Evolutionary conservation across 2,329 filamentous ascomycete species (phyloP).

Genomic region (Claviceps fusiformis): DNA sequence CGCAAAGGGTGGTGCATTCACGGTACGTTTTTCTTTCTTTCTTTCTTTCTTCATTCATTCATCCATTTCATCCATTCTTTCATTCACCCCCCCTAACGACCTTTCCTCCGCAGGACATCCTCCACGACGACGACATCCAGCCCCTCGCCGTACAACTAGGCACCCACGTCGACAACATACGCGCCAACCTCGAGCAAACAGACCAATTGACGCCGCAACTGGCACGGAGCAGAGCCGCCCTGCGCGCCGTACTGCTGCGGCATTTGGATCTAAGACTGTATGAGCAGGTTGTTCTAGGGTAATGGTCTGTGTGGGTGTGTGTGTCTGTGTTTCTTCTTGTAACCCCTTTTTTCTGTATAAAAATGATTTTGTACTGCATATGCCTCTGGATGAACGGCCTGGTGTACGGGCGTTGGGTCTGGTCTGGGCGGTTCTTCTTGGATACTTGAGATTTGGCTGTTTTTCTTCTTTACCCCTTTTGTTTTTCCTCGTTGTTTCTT

Average conservation of each 20-base stretch:
- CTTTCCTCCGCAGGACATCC: background rate
- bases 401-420: background rate
- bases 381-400: no score
- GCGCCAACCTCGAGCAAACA: conserved; percentile 38
- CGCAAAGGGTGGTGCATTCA: conserved; percentile 6
- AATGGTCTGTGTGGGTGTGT: background rate
- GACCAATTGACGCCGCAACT: conserved; percentile 38
- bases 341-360: no score
- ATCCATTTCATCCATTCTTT: no score
- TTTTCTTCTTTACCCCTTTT: no score
- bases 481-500: no score
- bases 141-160: conserved; percentile 33
- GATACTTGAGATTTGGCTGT: no score
- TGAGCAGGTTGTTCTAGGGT: conserved; percentile 33
- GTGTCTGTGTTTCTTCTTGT: no score
- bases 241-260: conserved; percentile 33
- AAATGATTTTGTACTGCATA: no score
- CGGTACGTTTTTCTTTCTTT: conserved; percentile 4
- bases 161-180: conserved; percentile 43
- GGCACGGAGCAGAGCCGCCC: conserved; percentile 30
- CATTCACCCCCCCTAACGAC: no score
- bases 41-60: no score
- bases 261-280: conserved; percentile 32
- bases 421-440: no score
- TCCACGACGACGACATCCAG: conserved; percentile 27